These are phyloP conservation scores for Larix kaempferi DNA, from an alignment of 75 land plant genomes.

Conservation along the genomic window DNA sequence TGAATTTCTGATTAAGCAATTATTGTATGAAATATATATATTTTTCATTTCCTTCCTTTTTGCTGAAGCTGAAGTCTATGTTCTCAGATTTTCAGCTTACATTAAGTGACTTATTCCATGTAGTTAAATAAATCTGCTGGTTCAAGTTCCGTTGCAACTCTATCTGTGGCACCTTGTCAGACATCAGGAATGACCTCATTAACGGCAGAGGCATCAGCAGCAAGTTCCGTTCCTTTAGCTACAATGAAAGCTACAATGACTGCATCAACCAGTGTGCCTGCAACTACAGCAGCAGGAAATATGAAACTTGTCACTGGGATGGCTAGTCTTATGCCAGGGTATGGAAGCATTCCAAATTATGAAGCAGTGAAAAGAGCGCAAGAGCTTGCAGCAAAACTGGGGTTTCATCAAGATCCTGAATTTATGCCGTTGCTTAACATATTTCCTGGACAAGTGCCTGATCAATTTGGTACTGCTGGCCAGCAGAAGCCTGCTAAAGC, in stretches of 20 bases:
- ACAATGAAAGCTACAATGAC: conserved; percentile 13
- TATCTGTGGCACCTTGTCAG: conserved; percentile 15
- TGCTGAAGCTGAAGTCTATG: not conserved
- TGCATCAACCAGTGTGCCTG: not conserved
- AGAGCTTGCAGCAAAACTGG: conserved; percentile 86
- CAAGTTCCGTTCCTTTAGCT: conserved; percentile 12
- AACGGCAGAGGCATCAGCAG: conserved; percentile 11
- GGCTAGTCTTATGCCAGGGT: conserved; percentile 22
- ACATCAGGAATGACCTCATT: not conserved
- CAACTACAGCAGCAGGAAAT: conserved; percentile 20
- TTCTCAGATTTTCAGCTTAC: not conserved
- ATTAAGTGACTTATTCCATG: not conserved
- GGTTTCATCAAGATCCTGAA: conserved; percentile 85
- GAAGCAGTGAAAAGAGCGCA: conserved; percentile 93
- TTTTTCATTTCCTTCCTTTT: not conserved
- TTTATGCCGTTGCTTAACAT: conserved; percentile 69
- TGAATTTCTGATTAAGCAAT: conserved; percentile 14
- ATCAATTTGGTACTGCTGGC: conserved; percentile 37
- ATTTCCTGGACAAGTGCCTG: conserved; percentile 60
- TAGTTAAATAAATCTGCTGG: conserved; percentile 45
- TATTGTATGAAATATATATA: not conserved
- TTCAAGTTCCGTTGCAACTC: conserved; percentile 21
- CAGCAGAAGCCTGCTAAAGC: conserved; percentile 74
- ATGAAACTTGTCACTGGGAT: conserved; percentile 23
- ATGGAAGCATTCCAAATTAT: conserved; percentile 37